Evolutionary conservation across 176 grass and related monocot species (phyloP).

Genomic region (Juncus effusus): DNA sequence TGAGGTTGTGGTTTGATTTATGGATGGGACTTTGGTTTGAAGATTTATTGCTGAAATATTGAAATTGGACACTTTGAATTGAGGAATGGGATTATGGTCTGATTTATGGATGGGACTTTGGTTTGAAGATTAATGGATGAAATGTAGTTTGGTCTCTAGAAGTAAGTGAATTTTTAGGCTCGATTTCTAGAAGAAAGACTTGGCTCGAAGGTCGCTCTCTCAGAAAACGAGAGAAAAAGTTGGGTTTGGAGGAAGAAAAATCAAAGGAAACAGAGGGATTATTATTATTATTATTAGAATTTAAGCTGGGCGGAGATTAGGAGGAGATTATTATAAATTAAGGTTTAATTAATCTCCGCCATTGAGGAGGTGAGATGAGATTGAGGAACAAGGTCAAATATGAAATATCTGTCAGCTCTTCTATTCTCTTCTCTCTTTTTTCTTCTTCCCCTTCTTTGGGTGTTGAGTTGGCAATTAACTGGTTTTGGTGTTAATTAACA

Average conservation of each 20-base stretch:
- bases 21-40: neutral
- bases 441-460: neutral
- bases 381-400: neutral
- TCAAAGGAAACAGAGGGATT: neutral
- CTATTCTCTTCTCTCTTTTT: constrained; percentile 28
- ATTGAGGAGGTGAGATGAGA: neutral
- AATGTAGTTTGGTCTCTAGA: no score
- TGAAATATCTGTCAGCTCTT: neutral
- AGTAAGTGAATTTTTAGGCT: no score
- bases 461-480: constrained; percentile 11
- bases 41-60: neutral
- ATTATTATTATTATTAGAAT: neutral
- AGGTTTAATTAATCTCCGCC: neutral
- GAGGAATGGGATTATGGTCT: neutral
- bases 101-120: constrained; percentile 8
- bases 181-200: no score
- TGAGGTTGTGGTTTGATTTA: neutral
- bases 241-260: neutral
- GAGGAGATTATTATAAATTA: neutral
- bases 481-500: no score
- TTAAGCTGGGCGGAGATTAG: neutral
- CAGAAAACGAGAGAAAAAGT: neutral
- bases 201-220: constrained; percentile 5
- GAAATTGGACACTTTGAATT: neutral
- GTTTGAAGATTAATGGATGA: neutral